Percentiles rank a stretch among this genome's conserved stretches.
These are phyloP conservation scores for Elongisporangium prolatum DNA, from an alignment of 352 stramenopile genomes.

Conservation along the genomic window DNA sequence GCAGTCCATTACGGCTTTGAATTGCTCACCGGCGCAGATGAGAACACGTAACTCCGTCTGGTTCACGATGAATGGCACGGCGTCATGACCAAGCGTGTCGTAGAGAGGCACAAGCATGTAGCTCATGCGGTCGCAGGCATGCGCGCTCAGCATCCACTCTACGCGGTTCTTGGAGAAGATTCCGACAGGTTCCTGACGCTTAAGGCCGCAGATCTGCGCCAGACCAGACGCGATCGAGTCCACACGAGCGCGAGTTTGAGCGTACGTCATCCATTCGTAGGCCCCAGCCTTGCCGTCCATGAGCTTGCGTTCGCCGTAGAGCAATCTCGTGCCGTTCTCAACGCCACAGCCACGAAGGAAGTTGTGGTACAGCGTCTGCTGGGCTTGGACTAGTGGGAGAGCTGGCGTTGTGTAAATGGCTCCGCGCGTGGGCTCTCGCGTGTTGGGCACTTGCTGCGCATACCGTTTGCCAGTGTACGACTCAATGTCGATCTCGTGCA, in stretches of 20 bases:
- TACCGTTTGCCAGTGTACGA: conserved; percentile 42
- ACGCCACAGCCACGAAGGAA: conserved; percentile 20
- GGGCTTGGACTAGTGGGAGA: conserved; percentile 8
- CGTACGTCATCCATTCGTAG: conserved; percentile 42
- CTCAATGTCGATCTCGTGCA: conserved; percentile 60
- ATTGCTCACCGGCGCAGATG: conserved; percentile 39
- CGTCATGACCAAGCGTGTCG: conserved; percentile 46
- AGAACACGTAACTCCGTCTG: conserved; percentile 44
- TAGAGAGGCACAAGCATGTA: conserved; percentile 53
- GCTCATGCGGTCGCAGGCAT: conserved; percentile 40
- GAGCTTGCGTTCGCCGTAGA: conserved; percentile 22
- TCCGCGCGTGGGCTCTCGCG: conserved; percentile 16
- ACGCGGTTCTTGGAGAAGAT: conserved; percentile 47
- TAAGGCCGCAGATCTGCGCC: conserved; percentile 8
- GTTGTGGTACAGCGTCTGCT: conserved; percentile 28
- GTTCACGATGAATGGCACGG: conserved; percentile 49
- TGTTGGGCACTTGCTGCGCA: conserved; percentile 30
- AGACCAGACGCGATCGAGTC: conserved; percentile 19
- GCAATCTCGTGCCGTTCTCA: conserved; percentile 15
- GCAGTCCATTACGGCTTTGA: conserved; percentile 30
- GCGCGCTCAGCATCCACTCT: conserved; percentile 35
- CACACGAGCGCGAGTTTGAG: conserved; percentile 20
- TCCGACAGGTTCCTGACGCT: conserved; percentile 33
- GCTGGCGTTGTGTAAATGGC: conserved; percentile 16
- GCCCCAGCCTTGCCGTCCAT: conserved; percentile 12